A percentile compares a stretch with the other conserved stretches of the same genome.
Conservation (phyloP, 208 protist species). For the Acanthamoeba lenticulata region DNA sequence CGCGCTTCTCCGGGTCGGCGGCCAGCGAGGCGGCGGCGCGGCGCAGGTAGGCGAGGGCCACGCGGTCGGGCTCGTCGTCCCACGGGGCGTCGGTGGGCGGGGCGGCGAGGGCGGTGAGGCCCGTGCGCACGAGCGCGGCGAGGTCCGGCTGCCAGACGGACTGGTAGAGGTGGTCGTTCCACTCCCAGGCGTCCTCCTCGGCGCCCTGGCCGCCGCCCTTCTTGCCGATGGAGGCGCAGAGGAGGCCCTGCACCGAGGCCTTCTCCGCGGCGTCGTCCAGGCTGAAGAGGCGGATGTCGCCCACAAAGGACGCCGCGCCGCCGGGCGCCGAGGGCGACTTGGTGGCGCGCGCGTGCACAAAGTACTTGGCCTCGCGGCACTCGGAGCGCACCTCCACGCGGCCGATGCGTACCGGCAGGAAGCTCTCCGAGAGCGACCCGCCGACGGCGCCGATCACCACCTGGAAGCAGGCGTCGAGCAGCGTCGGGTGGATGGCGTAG, state of each 20-base stretch:
- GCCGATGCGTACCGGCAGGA: background rate
- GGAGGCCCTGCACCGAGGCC: background rate
- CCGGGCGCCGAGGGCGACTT: background rate
- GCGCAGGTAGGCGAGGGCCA: background rate
- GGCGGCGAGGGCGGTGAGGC: background rate
- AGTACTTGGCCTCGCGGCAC: conserved; percentile 29
- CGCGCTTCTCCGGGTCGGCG: background rate
- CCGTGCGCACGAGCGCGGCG: background rate
- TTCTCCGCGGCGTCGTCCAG: conserved; percentile 2
- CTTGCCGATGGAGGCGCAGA: conserved; percentile 44
- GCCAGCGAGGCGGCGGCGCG: background rate
- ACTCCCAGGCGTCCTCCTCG: background rate
- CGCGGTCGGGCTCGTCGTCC: conserved; percentile 14
- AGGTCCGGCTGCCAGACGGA: background rate
- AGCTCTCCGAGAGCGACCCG: background rate
- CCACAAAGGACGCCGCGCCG: background rate
- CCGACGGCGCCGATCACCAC: conserved; percentile 17
- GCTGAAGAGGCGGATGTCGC: background rate
- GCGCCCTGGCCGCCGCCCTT: background rate
- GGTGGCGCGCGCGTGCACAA: background rate
- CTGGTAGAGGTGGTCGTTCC: conserved; percentile 8
- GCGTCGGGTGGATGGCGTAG: conserved; percentile 18
- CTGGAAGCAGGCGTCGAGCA: conserved; percentile 45
- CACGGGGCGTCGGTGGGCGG: background rate
- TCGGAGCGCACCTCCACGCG: background rate